A percentile compares a stretch with the other conserved stretches of the same genome.
Conservation (phyloP, 164 flowering plant species). For the Tinospora cordifolia region DNA sequence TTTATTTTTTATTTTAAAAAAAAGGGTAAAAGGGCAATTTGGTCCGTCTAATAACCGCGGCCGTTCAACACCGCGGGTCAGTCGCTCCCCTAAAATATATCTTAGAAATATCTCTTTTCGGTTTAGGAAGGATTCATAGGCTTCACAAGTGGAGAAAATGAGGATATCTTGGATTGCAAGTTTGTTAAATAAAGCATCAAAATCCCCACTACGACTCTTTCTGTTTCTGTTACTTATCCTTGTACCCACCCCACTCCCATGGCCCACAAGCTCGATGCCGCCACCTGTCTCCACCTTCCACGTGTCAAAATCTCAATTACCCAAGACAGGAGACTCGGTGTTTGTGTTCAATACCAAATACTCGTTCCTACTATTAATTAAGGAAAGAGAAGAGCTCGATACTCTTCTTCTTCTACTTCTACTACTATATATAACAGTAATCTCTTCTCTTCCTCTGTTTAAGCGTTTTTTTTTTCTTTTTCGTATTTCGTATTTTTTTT, state of each 20-base stretch:
- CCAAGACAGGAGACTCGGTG: no score
- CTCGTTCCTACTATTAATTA: no score
- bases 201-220: not conserved
- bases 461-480: not conserved
- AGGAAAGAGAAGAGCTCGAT: not conserved
- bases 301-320: not conserved
- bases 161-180: constrained; percentile 3
- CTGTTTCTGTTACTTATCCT: not conserved
- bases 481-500: not conserved
- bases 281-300: not conserved
- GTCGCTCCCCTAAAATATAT: not conserved
- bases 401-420: not conserved
- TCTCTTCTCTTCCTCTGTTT: not conserved
- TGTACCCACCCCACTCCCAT: not conserved
- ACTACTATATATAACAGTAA: not conserved
- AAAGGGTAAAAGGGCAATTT: not conserved
- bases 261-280: not conserved
- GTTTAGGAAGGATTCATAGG: not conserved
- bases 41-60: not conserved
- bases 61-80: not conserved
- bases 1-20: no score
- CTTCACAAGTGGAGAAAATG: constrained; percentile 1
- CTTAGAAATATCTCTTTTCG: not conserved
- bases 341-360: no score
- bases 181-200: not conserved